These are phyloP conservation scores for Vigna angularis DNA, from an alignment of 306 rosid genomes.

Conservation along the genomic window DNA sequence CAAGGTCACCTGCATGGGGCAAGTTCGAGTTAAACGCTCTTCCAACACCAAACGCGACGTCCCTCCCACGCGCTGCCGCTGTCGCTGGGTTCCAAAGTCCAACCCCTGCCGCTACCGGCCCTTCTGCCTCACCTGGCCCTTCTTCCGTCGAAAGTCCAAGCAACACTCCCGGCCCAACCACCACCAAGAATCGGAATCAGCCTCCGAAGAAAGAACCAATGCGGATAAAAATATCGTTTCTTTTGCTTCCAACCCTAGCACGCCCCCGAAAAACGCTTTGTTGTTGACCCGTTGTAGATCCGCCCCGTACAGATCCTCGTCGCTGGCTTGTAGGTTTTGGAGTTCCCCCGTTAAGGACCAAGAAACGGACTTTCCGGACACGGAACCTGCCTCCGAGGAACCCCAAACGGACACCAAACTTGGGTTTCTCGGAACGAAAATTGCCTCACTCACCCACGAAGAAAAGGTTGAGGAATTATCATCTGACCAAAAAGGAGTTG, in stretches of 20 bases:
- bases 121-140: conserved; percentile 64
- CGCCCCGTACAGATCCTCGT: conserved; percentile 84
- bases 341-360: conserved; percentile 56
- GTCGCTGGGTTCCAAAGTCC: conserved; percentile 57
- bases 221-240: background rate
- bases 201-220: conserved; percentile 23
- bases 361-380: conserved; percentile 37
- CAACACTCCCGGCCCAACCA: conserved; percentile 11
- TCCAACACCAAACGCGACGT: conserved; percentile 40
- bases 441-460: conserved; percentile 37
- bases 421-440: conserved; percentile 41
- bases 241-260: conserved; percentile 34
- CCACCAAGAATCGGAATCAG: conserved; percentile 40
- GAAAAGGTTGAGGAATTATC: conserved; percentile 28
- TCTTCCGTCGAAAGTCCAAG: conserved; percentile 55
- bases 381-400: conserved; percentile 41
- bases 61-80: conserved; percentile 41
- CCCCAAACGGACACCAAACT: conserved; percentile 45
- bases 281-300: conserved; percentile 83
- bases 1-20: conserved; percentile 98
- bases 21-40: conserved; percentile 74
- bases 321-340: conserved; percentile 71
- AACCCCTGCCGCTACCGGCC: conserved; percentile 40
- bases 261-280: conserved; percentile 85
- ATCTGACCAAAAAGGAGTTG: background rate